Percentiles rank a stretch among this genome's conserved stretches.
phyloP scores from a whole-genome alignment of 1,284 basidiomycete species.

The Moniliophthora roreri region DNA sequence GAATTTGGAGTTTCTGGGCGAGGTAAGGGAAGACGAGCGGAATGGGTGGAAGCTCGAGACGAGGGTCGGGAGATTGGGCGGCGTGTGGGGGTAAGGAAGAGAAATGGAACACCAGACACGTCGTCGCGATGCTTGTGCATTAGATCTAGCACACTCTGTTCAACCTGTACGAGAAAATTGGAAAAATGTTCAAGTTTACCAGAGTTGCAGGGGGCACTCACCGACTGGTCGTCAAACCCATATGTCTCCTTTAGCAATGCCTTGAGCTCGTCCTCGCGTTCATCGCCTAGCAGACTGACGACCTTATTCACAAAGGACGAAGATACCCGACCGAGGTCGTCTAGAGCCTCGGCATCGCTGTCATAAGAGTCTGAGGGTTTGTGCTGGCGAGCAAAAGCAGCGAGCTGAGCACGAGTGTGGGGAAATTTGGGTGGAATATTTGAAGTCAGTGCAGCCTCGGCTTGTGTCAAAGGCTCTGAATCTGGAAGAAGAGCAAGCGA shows the following conservation, averaged over 20 bases:
- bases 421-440: conserved; percentile 66
- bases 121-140: conserved; percentile 89
- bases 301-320: conserved; percentile 66
- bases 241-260: conserved; percentile 68
- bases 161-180: conserved; percentile 45
- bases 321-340: conserved; percentile 52
- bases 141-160: conserved; percentile 77
- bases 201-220: conserved; percentile 32
- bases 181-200: conserved; percentile 14
- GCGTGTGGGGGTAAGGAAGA: conserved; percentile 75
- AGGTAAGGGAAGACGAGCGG: conserved; percentile 55
- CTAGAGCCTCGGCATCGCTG: conserved; percentile 56
- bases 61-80: conserved; percentile 80
- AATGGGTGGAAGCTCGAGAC: conserved; percentile 74
- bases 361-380: conserved; percentile 56
- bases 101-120: conserved; percentile 76
- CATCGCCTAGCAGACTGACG: conserved; percentile 70
- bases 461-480: conserved; percentile 12
- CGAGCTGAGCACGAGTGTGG: conserved; percentile 76
- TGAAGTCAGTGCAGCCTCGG: conserved; percentile 11
- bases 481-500: conserved; percentile 18
- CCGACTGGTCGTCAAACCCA: conserved; percentile 74
- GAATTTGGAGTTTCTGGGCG: conserved; percentile 76
- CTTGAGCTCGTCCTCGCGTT: conserved; percentile 87
- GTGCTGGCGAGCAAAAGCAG: conserved; percentile 68